Evolutionary conservation across 495 filamentous ascomycete genomes (phyloP).

Genomic region (Podospora tetraspora): DNA sequence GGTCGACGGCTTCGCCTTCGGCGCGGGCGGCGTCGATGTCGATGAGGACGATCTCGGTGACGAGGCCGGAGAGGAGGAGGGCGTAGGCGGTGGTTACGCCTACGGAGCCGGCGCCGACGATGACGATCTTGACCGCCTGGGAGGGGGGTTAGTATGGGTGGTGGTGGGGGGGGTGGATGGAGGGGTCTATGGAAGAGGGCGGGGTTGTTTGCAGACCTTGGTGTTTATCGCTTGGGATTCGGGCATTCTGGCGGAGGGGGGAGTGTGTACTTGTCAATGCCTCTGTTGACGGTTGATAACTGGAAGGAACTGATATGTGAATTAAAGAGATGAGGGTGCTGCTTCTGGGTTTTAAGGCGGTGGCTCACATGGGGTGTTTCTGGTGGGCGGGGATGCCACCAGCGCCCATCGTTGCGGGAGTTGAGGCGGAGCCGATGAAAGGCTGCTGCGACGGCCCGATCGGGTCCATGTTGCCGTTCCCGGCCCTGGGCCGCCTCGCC

Average conservation of each 20-base stretch:
- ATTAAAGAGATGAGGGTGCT: neutral
- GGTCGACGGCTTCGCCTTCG: conserved; percentile 35
- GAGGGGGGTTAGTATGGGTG: neutral
- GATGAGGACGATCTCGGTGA: conserved; percentile 47
- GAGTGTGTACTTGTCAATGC: neutral
- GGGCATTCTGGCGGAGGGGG: neutral
- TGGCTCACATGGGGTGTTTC: neutral
- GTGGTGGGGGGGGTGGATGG: neutral
- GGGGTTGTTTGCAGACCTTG: neutral
- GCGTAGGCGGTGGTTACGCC: conserved; percentile 51
- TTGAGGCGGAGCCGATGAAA: neutral
- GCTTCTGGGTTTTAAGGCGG: neutral
- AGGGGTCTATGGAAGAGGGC: neutral
- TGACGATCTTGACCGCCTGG: conserved; percentile 28
- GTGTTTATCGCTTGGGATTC: neutral
- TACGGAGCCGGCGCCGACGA: conserved; percentile 51
- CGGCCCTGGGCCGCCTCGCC: neutral
- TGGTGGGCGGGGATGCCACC: neutral
- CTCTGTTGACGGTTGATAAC: neutral
- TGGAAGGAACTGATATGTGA: neutral
- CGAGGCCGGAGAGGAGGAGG: conserved; percentile 46
- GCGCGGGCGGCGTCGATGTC: conserved; percentile 32
- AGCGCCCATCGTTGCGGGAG: neutral
- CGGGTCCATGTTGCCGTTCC: neutral
- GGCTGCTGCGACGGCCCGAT: neutral